These are phyloP conservation scores for Chaetomidium leptoderma DNA, from an alignment of 495 filamentous ascomycete genomes.

Conservation along the genomic window DNA sequence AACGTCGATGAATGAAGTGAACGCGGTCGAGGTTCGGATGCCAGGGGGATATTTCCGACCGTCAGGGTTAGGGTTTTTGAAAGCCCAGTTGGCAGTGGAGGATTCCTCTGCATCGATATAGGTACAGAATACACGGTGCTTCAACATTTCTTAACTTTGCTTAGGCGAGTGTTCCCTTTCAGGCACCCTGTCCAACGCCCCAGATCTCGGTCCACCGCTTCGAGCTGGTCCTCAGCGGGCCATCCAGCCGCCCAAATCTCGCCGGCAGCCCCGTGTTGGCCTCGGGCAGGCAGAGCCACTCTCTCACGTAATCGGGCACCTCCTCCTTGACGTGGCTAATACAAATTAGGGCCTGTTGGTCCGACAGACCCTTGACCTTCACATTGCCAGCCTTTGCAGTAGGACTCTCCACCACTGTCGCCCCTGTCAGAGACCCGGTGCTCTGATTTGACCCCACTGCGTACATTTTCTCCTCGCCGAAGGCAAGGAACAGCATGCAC, in stretches of 20 bases:
- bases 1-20: no score
- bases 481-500: conserved; percentile 70
- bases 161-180: no score
- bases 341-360: conserved; percentile 72
- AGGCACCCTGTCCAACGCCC: conserved; percentile 32
- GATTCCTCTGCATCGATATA: no score
- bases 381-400: conserved; percentile 36
- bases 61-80: no score
- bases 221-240: conserved; percentile 51
- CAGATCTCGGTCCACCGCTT: conserved; percentile 59
- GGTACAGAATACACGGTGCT: no score
- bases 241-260: conserved; percentile 53
- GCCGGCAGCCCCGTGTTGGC: conserved; percentile 52
- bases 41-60: no score
- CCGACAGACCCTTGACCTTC: conserved; percentile 51
- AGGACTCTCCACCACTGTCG: conserved; percentile 40
- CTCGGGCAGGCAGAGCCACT: conserved; percentile 77
- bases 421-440: conserved; percentile 8
- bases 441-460: conserved; percentile 18
- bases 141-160: background rate
- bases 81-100: no score
- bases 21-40: no score
- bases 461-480: conserved; percentile 49
- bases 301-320: conserved; percentile 70
- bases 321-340: conserved; percentile 90